These are phyloP conservation scores for Apiospora malaysiana DNA, from an alignment of 2,329 filamentous ascomycete species.

Conservation along the genomic window DNA sequence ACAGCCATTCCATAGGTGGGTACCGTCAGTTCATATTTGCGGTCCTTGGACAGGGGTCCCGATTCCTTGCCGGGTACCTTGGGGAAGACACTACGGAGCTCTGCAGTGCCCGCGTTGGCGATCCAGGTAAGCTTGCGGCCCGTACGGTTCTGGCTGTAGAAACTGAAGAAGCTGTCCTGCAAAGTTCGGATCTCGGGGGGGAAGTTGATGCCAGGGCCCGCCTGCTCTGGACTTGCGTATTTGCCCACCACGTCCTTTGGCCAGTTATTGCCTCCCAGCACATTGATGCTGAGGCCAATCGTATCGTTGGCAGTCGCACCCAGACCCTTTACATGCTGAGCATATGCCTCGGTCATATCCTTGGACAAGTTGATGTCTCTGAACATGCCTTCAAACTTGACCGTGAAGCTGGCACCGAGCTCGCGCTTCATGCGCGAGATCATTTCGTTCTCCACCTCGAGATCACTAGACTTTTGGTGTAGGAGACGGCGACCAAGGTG, in stretches of 20 bases:
- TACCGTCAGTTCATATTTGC: constrained; percentile 88
- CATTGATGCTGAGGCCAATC: constrained; percentile 81
- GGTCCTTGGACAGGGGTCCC: constrained; percentile 63
- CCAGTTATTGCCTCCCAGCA: constrained; percentile 95
- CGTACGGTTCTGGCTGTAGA: constrained; percentile 85
- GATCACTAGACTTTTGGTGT: constrained; percentile 86
- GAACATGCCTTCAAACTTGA: constrained; percentile 96
- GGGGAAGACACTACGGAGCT: constrained; percentile 81
- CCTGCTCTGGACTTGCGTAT: constrained; percentile 56
- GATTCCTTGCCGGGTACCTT: constrained; percentile 74
- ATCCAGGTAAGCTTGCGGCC: constrained; percentile 89
- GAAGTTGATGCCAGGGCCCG: constrained; percentile 67
- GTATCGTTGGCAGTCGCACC: constrained; percentile 61
- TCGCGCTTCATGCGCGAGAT: constrained; percentile 97
- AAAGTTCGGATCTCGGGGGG: constrained; percentile 75
- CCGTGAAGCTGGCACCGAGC: constrained; percentile 90
- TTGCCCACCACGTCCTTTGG: constrained; percentile 85
- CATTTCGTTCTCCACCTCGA: constrained; percentile 94
- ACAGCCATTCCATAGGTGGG: constrained; percentile 93
- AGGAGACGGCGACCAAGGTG: constrained; percentile 88
- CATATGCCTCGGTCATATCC: constrained; percentile 81
- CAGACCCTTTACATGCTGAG: constrained; percentile 64
- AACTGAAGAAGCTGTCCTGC: constrained; percentile 85
- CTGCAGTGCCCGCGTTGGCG: constrained; percentile 74
- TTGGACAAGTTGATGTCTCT: constrained; percentile 90